These are phyloP conservation scores for Cantharellus cinnabarinus DNA, from an alignment of 768 basidiomycete genomes.

Conservation along the genomic window DNA sequence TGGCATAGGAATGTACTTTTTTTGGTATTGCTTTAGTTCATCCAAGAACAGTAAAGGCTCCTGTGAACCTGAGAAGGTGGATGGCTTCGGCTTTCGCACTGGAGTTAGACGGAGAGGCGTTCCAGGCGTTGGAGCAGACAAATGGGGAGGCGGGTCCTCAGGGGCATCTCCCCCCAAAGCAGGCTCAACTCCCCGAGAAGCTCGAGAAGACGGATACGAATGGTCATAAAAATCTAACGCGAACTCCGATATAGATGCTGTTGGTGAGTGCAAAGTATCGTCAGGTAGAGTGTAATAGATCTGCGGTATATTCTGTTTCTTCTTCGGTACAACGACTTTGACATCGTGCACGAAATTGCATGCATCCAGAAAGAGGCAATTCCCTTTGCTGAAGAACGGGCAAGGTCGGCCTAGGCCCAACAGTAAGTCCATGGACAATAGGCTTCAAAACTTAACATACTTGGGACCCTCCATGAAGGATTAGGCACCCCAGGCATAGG, in stretches of 20 bases:
- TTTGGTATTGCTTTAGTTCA: no score
- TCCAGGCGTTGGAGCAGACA: background rate
- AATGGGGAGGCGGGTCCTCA: background rate
- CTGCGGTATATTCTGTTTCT: background rate
- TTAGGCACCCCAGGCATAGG: background rate
- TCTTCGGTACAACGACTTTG: background rate
- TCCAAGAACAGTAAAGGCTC: no score
- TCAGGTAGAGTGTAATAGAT: background rate
- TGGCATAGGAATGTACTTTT: no score
- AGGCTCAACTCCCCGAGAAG: background rate
- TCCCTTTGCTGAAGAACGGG: conserved; percentile 8
- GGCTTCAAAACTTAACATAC: background rate
- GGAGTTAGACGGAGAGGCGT: background rate
- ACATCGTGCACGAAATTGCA: conserved; percentile 8
- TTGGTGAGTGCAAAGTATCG: background rate
- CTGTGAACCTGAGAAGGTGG: background rate
- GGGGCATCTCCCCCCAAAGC: background rate
- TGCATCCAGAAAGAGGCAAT: conserved; percentile 5
- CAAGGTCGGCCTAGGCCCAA: conserved; percentile 5
- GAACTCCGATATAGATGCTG: background rate
- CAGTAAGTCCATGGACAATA: background rate
- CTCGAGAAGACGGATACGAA: background rate
- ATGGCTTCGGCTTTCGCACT: background rate
- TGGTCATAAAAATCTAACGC: background rate
- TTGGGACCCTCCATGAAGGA: background rate